phyloP scores from a whole-genome alignment of 2,329 filamentous ascomycete species.

The Neocucurbitaria cava region DNA sequence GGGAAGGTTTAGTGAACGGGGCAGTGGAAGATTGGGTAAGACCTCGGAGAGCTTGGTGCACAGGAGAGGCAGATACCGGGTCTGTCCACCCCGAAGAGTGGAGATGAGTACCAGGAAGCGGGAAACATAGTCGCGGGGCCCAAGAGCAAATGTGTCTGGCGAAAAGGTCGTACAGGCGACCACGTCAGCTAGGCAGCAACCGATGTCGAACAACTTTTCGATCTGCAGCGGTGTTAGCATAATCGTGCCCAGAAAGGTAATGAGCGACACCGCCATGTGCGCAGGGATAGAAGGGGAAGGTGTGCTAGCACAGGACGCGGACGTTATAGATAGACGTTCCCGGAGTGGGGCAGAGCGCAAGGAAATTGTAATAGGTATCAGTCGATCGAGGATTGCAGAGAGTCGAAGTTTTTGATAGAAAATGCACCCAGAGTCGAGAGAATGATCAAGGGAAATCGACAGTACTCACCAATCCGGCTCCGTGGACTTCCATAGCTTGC shows the following conservation, averaged over 20 bases:
- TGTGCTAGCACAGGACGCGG: conserved; percentile 25
- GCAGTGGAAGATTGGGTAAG: conserved; percentile 60
- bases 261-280: conserved; percentile 16
- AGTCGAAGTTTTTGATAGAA: conserved; percentile 20
- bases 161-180: conserved; percentile 68
- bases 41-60: conserved; percentile 77
- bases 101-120: conserved; percentile 71
- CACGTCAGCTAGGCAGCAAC: conserved; percentile 75
- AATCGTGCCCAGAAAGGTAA: conserved; percentile 19
- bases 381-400: conserved; percentile 22
- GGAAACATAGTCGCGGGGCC: conserved; percentile 75
- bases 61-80: conserved; percentile 78
- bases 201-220: conserved; percentile 81
- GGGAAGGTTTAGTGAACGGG: conserved; percentile 42
- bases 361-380: conserved; percentile 30
- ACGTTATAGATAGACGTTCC: conserved; percentile 40
- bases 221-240: conserved; percentile 59
- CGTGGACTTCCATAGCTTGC: conserved; percentile 76
- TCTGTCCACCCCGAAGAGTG: conserved; percentile 74
- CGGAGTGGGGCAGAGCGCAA: conserved; percentile 28
- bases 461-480: conserved; percentile 71
- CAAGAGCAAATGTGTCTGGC: conserved; percentile 59
- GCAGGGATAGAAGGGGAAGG: conserved; percentile 21
- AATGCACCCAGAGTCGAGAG: conserved; percentile 14
- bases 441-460: conserved; percentile 12